Percentiles rank a stretch among this genome's conserved stretches.
Conservation (phyloP, 345 rosid genomes). For the Murraya koenigii region DNA sequence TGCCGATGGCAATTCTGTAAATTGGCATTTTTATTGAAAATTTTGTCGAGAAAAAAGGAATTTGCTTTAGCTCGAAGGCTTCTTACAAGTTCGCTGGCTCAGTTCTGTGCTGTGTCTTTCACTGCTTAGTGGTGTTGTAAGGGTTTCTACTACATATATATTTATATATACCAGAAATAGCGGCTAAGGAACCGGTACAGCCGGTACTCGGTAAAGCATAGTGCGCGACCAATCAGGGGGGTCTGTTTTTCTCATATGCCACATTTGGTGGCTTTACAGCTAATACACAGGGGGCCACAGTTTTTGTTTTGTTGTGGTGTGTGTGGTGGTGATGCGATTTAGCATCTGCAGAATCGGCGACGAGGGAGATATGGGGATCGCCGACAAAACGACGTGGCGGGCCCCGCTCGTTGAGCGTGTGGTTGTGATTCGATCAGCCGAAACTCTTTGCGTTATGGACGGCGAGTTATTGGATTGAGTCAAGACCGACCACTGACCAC, state of each 20-base stretch:
- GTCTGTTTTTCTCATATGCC: not conserved
- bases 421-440: conserved; percentile 10
- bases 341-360: not conserved
- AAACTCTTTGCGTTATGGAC: not conserved
- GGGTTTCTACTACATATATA: not conserved
- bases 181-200: conserved; percentile 27
- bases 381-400: conserved; percentile 25
- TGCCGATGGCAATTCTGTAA: conserved; percentile 54
- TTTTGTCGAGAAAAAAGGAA: not conserved
- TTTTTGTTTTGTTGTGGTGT: not conserved
- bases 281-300: not conserved
- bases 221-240: not conserved
- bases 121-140: not conserved
- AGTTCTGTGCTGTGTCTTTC: not conserved
- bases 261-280: conserved; percentile 26
- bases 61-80: not conserved
- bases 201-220: conserved; percentile 20
- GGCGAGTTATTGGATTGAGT: conserved; percentile 13
- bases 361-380: conserved; percentile 2
- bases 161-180: conserved; percentile 23
- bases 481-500: conserved; percentile 16
- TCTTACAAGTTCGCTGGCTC: not conserved
- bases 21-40: conserved; percentile 45
- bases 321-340: conserved; percentile 11
- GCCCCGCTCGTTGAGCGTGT: conserved; percentile 14